Percentiles rank a stretch among this genome's conserved stretches.
Evolutionary conservation across 106 monocot species (phyloP).

Genomic region (Phalaenopsis aphrodite): DNA sequence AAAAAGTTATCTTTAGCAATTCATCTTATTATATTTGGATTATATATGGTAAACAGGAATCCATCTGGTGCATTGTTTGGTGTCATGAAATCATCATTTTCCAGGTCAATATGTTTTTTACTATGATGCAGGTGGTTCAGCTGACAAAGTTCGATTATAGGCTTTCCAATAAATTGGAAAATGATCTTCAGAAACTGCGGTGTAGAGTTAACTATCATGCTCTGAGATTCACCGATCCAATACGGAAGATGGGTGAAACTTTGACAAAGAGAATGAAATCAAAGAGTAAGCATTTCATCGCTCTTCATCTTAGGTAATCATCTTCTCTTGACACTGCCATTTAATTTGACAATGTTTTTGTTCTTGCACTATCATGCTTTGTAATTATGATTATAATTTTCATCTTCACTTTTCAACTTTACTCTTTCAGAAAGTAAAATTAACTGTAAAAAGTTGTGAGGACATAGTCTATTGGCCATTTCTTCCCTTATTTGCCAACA

Average conservation of each 20-base stretch:
- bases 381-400: neutral
- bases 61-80: neutral
- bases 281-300: conserved; percentile 68
- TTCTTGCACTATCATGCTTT: neutral
- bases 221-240: conserved; percentile 57
- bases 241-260: conserved; percentile 58
- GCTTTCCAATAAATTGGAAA: conserved; percentile 68
- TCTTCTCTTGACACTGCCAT: neutral
- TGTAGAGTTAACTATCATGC: conserved; percentile 84
- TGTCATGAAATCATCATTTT: neutral
- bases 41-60: neutral
- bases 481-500: no score
- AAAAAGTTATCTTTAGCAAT: neutral
- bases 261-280: conserved; percentile 58
- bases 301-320: conserved; percentile 64
- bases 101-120: neutral
- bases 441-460: neutral
- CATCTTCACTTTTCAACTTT: no score
- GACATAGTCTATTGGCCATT: neutral
- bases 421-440: neutral
- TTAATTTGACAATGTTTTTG: neutral
- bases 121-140: conserved; percentile 47
- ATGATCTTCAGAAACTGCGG: conserved; percentile 68
- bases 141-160: conserved; percentile 80
- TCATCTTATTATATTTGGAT: neutral